Conservation (phyloP, 257 asterid genomes). For the Gynochthodes officinalis region DNA sequence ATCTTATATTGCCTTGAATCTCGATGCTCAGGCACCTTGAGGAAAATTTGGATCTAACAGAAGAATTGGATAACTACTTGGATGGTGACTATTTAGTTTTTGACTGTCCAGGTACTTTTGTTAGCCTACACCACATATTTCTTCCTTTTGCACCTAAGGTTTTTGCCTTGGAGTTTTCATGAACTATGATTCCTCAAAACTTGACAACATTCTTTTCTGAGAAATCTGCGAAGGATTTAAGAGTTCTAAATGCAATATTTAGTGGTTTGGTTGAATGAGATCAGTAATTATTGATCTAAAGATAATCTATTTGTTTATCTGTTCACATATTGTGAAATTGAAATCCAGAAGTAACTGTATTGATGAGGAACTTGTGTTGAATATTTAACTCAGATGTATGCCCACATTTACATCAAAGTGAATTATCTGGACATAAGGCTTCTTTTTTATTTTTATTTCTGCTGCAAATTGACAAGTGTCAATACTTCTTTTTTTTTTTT, state of each 20-base stretch:
- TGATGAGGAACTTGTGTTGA: background rate
- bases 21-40: constrained; percentile 66
- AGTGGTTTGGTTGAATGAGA: background rate
- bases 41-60: constrained; percentile 84
- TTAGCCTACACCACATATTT: background rate
- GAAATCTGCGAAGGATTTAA: background rate
- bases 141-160: background rate
- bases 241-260: background rate
- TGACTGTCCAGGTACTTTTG: constrained; percentile 82
- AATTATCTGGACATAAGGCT: too few species aligned
- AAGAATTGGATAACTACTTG: constrained; percentile 87
- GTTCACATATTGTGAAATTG: background rate
- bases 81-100: constrained; percentile 91
- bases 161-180: background rate
- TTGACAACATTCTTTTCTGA: background rate
- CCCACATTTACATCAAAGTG: background rate
- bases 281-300: background rate
- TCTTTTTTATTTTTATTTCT: background rate
- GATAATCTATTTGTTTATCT: background rate
- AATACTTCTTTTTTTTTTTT: background rate
- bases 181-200: background rate
- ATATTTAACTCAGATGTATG: background rate
- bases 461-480: too few species aligned
- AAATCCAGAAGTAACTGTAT: background rate
- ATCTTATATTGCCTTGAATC: constrained; percentile 51